phyloP scores from a whole-genome alignment of 164 flowering plant genomes.

The Cinnamomum micranthum region DNA sequence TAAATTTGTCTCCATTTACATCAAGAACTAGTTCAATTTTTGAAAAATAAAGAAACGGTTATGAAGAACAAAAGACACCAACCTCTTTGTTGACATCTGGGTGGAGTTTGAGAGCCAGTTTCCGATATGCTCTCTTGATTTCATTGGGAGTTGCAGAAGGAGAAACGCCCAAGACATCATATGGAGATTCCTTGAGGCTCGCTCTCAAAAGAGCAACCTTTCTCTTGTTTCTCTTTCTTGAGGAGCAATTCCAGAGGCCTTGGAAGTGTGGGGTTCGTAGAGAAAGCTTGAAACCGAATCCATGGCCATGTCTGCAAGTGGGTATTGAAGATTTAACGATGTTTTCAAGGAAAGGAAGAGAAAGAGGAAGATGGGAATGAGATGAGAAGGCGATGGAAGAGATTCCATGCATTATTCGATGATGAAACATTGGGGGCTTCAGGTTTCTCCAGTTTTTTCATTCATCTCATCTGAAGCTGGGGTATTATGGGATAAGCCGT shows the following conservation, averaged over 20 bases:
- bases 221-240: constrained; percentile 2
- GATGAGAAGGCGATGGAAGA: not conserved
- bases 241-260: not conserved
- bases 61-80: not conserved
- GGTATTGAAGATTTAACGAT: constrained; percentile 21
- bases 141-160: constrained; percentile 63
- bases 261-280: constrained; percentile 1
- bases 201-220: constrained; percentile 34
- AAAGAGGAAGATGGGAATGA: not conserved
- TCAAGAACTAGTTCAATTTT: not conserved
- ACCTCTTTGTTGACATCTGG: constrained; percentile 98
- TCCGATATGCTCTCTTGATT: constrained; percentile 90
- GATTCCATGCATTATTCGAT: constrained; percentile 4
- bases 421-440: not conserved
- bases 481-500: not conserved
- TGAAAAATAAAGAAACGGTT: not conserved
- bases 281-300: constrained; percentile 10
- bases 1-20: not conserved
- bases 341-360: constrained; percentile 10
- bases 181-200: constrained; percentile 67
- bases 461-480: not conserved
- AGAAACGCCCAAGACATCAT: constrained; percentile 81
- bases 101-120: constrained; percentile 88
- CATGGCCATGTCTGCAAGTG: constrained; percentile 25
- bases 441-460: not conserved